These are phyloP conservation scores for Eutrema salsugineum DNA, from an alignment of 441 rosid genomes.

Conservation along the genomic window DNA sequence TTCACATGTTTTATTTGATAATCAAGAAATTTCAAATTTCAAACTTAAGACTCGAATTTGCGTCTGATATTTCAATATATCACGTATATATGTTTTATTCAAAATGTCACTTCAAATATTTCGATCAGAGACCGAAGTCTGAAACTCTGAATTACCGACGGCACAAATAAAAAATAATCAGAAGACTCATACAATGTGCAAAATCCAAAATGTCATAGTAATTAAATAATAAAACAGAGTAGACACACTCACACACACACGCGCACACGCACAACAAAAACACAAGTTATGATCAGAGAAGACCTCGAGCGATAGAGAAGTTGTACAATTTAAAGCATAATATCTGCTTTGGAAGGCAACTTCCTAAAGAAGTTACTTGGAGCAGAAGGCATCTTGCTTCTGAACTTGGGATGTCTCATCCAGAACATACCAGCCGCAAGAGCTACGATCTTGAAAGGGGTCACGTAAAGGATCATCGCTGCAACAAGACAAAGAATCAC, in stretches of 20 bases:
- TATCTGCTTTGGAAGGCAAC: slow-evolving; percentile 52
- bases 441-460: slow-evolving; percentile 55
- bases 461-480: slow-evolving; percentile 49
- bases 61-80: too few species aligned
- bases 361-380: slow-evolving; percentile 67
- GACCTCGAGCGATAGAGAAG: not conserved
- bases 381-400: slow-evolving; percentile 59
- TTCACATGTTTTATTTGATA: too few species aligned
- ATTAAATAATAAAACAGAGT: slow-evolving; percentile 1
- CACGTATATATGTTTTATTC: too few species aligned
- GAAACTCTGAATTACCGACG: not conserved
- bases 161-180: too few species aligned
- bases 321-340: slow-evolving; percentile 51
- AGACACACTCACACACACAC: not conserved
- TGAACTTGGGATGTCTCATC: slow-evolving; percentile 64
- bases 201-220: not conserved
- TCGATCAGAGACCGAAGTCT: not conserved
- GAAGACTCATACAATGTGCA: not conserved
- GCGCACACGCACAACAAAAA: not conserved
- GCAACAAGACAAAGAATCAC: slow-evolving; percentile 50
- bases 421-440: slow-evolving; percentile 46
- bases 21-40: too few species aligned
- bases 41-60: too few species aligned
- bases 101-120: too few species aligned
- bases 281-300: not conserved